Percentiles rank a stretch among this genome's conserved stretches.
Evolutionary conservation across 495 filamentous ascomycete species (phyloP).

Genomic region (Penicillium daleae): DNA sequence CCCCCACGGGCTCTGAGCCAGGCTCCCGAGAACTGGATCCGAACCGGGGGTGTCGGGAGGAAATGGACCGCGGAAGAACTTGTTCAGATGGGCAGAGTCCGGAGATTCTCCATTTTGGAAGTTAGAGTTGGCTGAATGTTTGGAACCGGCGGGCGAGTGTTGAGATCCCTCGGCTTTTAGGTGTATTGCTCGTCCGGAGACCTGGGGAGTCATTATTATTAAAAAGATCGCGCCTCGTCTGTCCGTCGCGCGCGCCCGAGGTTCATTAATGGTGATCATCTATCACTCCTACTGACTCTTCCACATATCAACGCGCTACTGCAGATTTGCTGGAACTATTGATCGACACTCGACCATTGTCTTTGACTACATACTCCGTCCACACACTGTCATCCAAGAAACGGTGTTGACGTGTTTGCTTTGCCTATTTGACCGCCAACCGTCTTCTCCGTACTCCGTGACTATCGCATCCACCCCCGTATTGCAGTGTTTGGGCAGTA

Average conservation of each 20-base stretch:
- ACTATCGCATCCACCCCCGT: conserved; percentile 3
- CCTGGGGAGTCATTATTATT: not conserved
- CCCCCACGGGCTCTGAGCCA: not conserved
- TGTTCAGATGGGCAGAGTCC: not conserved
- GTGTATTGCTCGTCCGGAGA: not conserved
- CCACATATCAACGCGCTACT: not conserved
- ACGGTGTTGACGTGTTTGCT: conserved; percentile 28
- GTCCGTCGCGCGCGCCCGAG: not conserved
- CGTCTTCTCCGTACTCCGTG: not conserved
- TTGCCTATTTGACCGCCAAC: conserved; percentile 15
- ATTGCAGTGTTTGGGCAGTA: conserved; percentile 8
- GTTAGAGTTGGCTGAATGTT: no score
- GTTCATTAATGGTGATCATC: not conserved
- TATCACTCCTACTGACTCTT: not conserved
- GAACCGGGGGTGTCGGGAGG: not conserved
- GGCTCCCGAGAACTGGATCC: not conserved
- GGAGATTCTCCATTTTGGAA: not conserved
- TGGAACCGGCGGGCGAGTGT: not conserved
- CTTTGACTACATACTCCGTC: not conserved
- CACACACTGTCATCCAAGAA: conserved; percentile 14
- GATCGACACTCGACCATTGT: not conserved
- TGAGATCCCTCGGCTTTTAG: not conserved
- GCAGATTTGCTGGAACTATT: not conserved
- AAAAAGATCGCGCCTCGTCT: not conserved
- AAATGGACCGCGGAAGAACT: conserved; percentile 2